These are phyloP conservation scores for Phytophthora parvispora DNA, from an alignment of 352 stramenopile genomes.

Conservation along the genomic window DNA sequence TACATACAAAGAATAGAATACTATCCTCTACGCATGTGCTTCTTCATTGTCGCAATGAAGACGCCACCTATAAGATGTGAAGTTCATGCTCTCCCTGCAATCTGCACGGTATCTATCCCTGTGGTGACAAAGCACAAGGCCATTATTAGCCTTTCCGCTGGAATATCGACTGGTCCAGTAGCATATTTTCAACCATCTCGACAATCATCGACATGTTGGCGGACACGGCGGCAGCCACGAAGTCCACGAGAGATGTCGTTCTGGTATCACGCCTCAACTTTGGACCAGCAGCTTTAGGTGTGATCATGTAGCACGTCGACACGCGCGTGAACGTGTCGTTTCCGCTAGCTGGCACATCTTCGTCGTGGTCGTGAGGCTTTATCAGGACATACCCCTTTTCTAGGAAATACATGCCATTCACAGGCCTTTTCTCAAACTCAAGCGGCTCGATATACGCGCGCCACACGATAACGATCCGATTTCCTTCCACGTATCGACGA, in stretches of 20 bases:
- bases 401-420: slow-evolving; percentile 43
- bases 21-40: too few relatives aligned
- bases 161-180: too few relatives aligned
- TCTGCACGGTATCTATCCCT: too few relatives aligned
- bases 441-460: slow-evolving; percentile 61
- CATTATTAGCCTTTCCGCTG: too few relatives aligned
- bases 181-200: slow-evolving; percentile 63
- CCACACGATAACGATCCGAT: slow-evolving; percentile 72
- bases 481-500: slow-evolving; percentile 56
- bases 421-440: slow-evolving; percentile 55
- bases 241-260: slow-evolving; percentile 48
- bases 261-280: slow-evolving; percentile 38
- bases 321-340: too few relatives aligned
- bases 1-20: too few relatives aligned
- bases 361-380: slow-evolving; percentile 32
- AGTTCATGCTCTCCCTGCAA: too few relatives aligned
- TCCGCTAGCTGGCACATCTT: slow-evolving; percentile 25
- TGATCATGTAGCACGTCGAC: slow-evolving; percentile 60
- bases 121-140: too few relatives aligned
- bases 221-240: slow-evolving; percentile 43
- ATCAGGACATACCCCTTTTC: slow-evolving; percentile 75
- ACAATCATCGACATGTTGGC: slow-evolving; percentile 49
- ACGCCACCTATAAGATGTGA: too few relatives aligned
- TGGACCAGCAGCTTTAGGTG: slow-evolving; percentile 45
- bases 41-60: too few relatives aligned